Evolutionary conservation across 75 land plant species (phyloP), one percentile per base, ranked within the genome.

Genomic region (Pinus albicaulis): DNA sequence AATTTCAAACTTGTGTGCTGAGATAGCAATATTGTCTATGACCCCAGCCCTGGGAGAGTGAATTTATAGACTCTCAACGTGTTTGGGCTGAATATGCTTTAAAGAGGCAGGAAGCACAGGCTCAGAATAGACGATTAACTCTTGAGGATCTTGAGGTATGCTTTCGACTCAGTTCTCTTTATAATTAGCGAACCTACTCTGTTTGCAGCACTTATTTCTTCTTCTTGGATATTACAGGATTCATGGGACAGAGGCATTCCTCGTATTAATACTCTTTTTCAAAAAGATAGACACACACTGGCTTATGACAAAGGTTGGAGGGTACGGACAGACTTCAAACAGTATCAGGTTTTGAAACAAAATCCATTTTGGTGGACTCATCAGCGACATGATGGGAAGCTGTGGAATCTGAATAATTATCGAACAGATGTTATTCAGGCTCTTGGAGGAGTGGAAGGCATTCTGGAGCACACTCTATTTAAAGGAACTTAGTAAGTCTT

Each of bases 291-390:
- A 48, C 99, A 98, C 59, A 98, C 99, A 3, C 81, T 98, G 60
- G 99, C 99, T 26, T 98, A 98, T 91, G 99, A 98, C 76, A 98
- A 98, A 79, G 99, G 99, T 7, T 98, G 99, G 99, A 86, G 98
- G 72, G 99, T 98, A 31, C 90, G 99, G 4, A 98, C 99, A 61
- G 99, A 98, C 76, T 98, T 98, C 75, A 98, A 98, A 79, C 99
- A 98, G 78, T 98, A 89, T 76, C 99, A 98, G 80, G 99, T 98
- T 57, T 59, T 98, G 80, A 98, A 98, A 66, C 99, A 98, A 57
- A 98, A 98, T 85, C 99, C 99, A 65, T 98, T 98, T 78, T 98
- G 99, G 99, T 98, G 99, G 99, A 98, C 99, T 1, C 99, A 98
- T 73, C 99, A 98, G 76, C 81, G 99, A 59, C 99, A 98, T 84